Evolutionary conservation across 768 basidiomycete genomes (phyloP).

Genomic region (Sporobolomyces pararoseus): DNA sequence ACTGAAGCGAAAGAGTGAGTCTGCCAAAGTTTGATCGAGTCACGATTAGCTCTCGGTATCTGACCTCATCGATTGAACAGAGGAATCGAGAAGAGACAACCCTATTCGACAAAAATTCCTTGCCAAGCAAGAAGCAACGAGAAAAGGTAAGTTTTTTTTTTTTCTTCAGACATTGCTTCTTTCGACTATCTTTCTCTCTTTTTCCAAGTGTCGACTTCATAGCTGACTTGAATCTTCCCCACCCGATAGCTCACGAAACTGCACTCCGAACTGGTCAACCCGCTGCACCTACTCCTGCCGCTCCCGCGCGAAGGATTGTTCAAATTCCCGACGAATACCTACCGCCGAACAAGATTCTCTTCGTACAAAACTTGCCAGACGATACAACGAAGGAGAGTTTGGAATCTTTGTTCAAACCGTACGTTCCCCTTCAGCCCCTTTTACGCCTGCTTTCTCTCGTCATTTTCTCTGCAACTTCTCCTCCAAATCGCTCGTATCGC

Average conservation of each 20-base stretch:
- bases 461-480: neutral
- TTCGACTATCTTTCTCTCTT: constrained; percentile 40
- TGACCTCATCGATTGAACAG: constrained; percentile 51
- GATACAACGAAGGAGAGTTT: constrained; percentile 88
- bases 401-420: constrained; percentile 86
- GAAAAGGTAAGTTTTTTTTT: constrained; percentile 66
- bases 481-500: neutral
- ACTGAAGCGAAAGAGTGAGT: constrained; percentile 78
- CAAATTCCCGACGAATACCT: constrained; percentile 99
- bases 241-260: constrained; percentile 26
- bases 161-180: too few species aligned
- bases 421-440: too few species aligned
- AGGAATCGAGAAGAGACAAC: constrained; percentile 77
- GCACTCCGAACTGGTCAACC: constrained; percentile 18
- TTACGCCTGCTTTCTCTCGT: too few species aligned
- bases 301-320: constrained; percentile 55
- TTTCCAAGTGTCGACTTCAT: neutral
- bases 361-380: constrained; percentile 94
- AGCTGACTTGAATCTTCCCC: too few species aligned
- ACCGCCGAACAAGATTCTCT: constrained; percentile 97
- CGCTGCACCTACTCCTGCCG: constrained; percentile 33
- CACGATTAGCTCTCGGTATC: too few species aligned
- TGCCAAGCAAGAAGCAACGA: constrained; percentile 73
- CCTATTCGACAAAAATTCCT: constrained; percentile 79
- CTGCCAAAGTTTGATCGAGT: too few species aligned